Conservation (phyloP, 2,329 filamentous ascomycete species). For the Delphinella strobiligena region DNA sequence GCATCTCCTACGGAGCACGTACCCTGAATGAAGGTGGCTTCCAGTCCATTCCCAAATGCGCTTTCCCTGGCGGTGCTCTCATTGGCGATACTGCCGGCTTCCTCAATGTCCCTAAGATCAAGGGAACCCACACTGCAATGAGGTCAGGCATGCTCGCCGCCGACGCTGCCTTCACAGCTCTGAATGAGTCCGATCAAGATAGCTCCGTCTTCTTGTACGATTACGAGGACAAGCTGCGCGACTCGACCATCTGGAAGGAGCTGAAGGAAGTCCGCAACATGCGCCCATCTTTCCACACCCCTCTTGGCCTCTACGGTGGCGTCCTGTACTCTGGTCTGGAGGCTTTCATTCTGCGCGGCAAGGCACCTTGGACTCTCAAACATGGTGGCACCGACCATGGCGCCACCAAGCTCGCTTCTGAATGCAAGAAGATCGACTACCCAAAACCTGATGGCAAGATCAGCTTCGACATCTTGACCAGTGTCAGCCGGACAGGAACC, state of each 20-base stretch:
- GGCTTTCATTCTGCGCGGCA: conserved; percentile 75
- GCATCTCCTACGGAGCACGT: conserved; percentile 88
- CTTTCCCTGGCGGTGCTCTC: conserved; percentile 88
- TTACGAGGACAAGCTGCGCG: conserved; percentile 80
- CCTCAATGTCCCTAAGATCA: conserved; percentile 95
- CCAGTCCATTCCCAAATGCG: conserved; percentile 93
- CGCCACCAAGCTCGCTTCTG: conserved; percentile 66
- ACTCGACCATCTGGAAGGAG: conserved; percentile 86
- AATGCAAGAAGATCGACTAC: conserved; percentile 84
- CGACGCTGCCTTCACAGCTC: conserved; percentile 73
- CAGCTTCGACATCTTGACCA: conserved; percentile 91
- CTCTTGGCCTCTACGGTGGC: conserved; percentile 79
- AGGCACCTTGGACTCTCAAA: conserved; percentile 81
- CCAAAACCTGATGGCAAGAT: conserved; percentile 93
- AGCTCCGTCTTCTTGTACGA: conserved; percentile 83
- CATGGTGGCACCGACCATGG: conserved; percentile 69
- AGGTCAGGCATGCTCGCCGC: conserved; percentile 93
- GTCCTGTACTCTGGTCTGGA: conserved; percentile 88
- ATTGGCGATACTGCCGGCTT: conserved; percentile 96
- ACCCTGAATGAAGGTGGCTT: conserved; percentile 90
- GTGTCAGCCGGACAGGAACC: conserved; percentile 86
- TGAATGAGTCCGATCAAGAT: conserved; percentile 40
- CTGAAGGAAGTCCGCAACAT: conserved; percentile 94
- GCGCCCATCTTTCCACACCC: conserved; percentile 83
- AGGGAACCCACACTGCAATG: conserved; percentile 97